Evolutionary conservation across 2,329 filamentous ascomycete genomes (phyloP).

Genomic region (Trichoderma atrobrunneum): DNA sequence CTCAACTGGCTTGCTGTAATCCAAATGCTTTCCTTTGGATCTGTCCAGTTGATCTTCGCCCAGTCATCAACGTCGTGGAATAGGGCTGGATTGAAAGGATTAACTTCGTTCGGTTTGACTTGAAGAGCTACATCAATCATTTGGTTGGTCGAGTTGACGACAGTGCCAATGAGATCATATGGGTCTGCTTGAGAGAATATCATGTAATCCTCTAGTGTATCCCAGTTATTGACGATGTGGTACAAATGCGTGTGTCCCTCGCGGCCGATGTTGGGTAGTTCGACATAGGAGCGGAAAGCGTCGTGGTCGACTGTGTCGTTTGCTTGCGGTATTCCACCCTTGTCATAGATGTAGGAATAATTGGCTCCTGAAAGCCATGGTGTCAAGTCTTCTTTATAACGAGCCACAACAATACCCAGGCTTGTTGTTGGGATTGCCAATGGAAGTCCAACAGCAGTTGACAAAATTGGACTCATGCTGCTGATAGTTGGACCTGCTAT

Average conservation of each 20-base stretch:
- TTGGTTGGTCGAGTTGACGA: conserved; percentile 7
- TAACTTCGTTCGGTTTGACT: background rate
- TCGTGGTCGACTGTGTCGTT: conserved; percentile 14
- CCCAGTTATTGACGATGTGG: conserved; percentile 7
- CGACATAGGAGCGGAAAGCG: conserved; percentile 6
- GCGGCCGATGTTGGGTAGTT: conserved; percentile 12
- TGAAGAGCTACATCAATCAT: conserved; percentile 2
- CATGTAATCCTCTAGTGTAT: conserved; percentile 14
- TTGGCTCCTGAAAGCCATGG: conserved; percentile 3
- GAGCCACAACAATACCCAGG: conserved; percentile 7
- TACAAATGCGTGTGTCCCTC: conserved; percentile 8
- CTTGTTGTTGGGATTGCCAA: background rate
- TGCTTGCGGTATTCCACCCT: background rate
- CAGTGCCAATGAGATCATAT: background rate
- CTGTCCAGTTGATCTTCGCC: conserved; percentile 13
- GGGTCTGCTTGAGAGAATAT: conserved; percentile 11
- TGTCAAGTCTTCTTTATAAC: conserved; percentile 1
- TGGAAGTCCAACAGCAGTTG: background rate
- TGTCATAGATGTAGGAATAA: conserved; percentile 13
- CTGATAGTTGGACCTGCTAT: background rate
- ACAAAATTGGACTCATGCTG: background rate
- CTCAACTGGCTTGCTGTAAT: background rate
- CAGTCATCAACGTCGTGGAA: conserved; percentile 9
- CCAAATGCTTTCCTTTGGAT: conserved; percentile 17
- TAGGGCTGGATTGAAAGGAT: background rate